These are phyloP conservation scores for Flaveria bidentis DNA, from an alignment of 129 eudicot species.

Conservation along the genomic window DNA sequence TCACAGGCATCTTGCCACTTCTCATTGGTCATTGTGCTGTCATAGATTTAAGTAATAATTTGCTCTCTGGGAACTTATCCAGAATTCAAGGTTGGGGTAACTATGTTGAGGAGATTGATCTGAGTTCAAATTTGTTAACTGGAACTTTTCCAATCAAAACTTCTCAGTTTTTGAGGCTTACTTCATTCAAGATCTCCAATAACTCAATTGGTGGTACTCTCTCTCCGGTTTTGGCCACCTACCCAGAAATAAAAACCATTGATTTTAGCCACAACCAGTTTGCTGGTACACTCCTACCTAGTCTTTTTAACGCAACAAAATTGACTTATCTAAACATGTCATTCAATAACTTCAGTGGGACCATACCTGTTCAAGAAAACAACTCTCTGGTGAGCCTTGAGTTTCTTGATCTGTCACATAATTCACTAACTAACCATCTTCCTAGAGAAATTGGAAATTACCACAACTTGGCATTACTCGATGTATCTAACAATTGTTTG, in stretches of 20 bases:
- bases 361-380: slow-evolving; percentile 37
- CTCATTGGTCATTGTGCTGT: slow-evolving; percentile 62
- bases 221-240: slow-evolving; percentile 55
- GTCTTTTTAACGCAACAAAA: slow-evolving; percentile 54
- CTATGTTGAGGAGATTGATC: slow-evolving; percentile 63
- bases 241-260: slow-evolving; percentile 59
- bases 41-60: slow-evolving; percentile 74
- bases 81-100: slow-evolving; percentile 76
- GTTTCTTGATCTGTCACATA: slow-evolving; percentile 67
- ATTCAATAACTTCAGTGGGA: slow-evolving; percentile 64
- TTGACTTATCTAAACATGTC: slow-evolving; percentile 67
- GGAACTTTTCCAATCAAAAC: slow-evolving; percentile 64
- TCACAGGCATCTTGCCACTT: slow-evolving; percentile 71
- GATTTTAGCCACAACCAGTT: slow-evolving; percentile 68
- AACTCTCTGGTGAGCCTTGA: slow-evolving; percentile 35
- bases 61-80: slow-evolving; percentile 66
- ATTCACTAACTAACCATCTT: slow-evolving; percentile 54
- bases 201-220: slow-evolving; percentile 70
- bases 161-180: slow-evolving; percentile 74
- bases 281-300: slow-evolving; percentile 50
- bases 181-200: slow-evolving; percentile 59
- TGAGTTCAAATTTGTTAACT: slow-evolving; percentile 61
- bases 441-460: slow-evolving; percentile 54
- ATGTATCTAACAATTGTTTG: slow-evolving; percentile 59
- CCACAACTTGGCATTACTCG: slow-evolving; percentile 47